Base-by-base conservation (phyloP, 371 early-diverging fungal species). In the Scutellospora calospora region DNA sequence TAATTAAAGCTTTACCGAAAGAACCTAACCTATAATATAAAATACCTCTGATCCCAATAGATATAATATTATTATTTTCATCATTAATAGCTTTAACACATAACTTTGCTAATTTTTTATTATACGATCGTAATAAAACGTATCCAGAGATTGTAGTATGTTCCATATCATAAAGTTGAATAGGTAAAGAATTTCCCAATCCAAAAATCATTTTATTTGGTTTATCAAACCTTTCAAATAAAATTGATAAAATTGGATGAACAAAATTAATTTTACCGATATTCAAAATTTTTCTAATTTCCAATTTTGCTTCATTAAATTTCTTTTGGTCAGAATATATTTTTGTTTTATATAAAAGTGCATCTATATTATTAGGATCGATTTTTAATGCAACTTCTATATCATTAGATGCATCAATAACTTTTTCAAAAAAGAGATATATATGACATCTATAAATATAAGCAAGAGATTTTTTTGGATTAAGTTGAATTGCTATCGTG, bases 371-470 rank as follows among this genome's bases (percentile, higher is more conserved):
- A 20, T 38, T n/a, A 2, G 77, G 77, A 18, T 63, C 77, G 9
- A 77, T 62, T 59, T 27, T 22, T n/a, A 77, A 18, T 5, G 63
- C 63, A 5, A 22, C 25, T 27, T 77, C 41, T 9, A 77, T 22
- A 25, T 77, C 62, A 27, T 41, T 49, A 29, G 62, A 77, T 3
- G 77, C 77, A 31, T 63, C 63, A 33, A 41, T 63, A 11, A 11
- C 20, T 3, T 55, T 27, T 41, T 45, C 38, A 45, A 22, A 14
- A 16, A 35, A 29, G 18, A 38, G 41, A 25, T 33, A 63, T 63
- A 77, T 63, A 62, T 57, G 33, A 1, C 38, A 22, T 25, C 63
- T 33, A 77, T 77, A 55, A 38, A 59, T 22, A 14, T 57, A 77
- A 18, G 60, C 59, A 38, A 35, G 20, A 9, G 77, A 29, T 57